phyloP scores from a whole-genome alignment of 1,139 yeast species.

The Candida pseudocylindracea region DNA sequence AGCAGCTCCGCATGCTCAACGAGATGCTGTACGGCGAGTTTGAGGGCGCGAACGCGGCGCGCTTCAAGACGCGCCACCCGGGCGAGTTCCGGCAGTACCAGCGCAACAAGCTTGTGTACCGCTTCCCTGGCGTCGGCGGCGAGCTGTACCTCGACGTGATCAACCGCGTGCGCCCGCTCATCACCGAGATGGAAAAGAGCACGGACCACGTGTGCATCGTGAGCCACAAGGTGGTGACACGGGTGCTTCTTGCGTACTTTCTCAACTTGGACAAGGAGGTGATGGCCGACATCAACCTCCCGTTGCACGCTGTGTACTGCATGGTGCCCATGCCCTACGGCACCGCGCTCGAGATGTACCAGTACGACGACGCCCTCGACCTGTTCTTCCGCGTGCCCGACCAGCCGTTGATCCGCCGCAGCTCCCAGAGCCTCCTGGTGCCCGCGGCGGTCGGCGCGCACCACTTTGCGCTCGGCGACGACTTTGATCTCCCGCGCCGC shows the following conservation, averaged over 20 bases:
- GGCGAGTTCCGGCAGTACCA: constrained; percentile 61
- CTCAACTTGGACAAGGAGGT: constrained; percentile 65
- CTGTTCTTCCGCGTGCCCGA: constrained; percentile 62
- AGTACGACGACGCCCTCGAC: constrained; percentile 57
- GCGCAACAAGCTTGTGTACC: constrained; percentile 52
- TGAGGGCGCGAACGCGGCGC: constrained; percentile 75
- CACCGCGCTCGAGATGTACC: constrained; percentile 76
- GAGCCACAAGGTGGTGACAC: constrained; percentile 78
- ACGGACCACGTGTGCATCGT: constrained; percentile 69
- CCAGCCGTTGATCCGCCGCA: constrained; percentile 19
- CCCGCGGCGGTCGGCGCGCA: too few relatives aligned
- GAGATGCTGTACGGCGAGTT: constrained; percentile 85
- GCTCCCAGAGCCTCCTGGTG: too few relatives aligned
- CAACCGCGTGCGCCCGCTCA: constrained; percentile 70
- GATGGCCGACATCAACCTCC: constrained; percentile 80
- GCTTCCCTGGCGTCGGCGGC: constrained; percentile 94
- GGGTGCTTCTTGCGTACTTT: constrained; percentile 75
- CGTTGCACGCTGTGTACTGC: constrained; percentile 74
- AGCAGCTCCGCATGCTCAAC: constrained; percentile 83
- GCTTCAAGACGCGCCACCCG: constrained; percentile 50
- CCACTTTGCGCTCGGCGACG: too few relatives aligned
- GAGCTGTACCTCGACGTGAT: constrained; percentile 88
- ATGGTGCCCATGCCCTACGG: constrained; percentile 91
- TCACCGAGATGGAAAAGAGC: constrained; percentile 81
- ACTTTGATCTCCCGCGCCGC: too few relatives aligned